These are phyloP conservation scores for Cryomyces minteri DNA, from an alignment of 495 filamentous ascomycete genomes.

Conservation along the genomic window DNA sequence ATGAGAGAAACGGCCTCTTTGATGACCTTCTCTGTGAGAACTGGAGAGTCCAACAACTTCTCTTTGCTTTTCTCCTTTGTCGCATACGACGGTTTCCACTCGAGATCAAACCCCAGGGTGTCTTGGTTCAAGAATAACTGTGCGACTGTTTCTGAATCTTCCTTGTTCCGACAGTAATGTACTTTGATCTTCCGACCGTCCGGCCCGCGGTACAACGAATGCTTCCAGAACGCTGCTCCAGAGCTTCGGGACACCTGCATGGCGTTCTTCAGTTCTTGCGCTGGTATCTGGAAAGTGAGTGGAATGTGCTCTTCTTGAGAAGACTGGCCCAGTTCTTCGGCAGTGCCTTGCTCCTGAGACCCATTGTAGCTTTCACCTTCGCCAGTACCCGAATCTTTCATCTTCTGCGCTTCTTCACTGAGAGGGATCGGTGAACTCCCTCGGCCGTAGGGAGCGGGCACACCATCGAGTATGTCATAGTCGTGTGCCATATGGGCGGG, in stretches of 20 bases:
- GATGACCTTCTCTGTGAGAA: slow-evolving; percentile 1
- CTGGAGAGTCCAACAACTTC: neutral
- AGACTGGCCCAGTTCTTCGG: too few relatives aligned
- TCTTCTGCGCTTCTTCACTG: too few relatives aligned
- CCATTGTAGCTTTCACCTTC: too few relatives aligned
- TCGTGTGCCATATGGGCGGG: too few relatives aligned
- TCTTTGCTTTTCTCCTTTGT: neutral
- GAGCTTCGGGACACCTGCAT: slow-evolving; percentile 10
- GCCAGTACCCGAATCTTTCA: too few relatives aligned
- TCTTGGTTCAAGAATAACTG: slow-evolving; percentile 15
- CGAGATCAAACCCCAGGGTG: slow-evolving; percentile 22
- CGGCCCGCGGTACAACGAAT: slow-evolving; percentile 15
- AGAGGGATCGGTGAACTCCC: too few relatives aligned
- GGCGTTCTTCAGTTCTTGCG: slow-evolving; percentile 7
- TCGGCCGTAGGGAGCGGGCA: too few relatives aligned
- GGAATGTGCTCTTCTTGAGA: slow-evolving; percentile 1
- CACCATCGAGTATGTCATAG: too few relatives aligned
- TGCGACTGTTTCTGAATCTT: slow-evolving; percentile 12
- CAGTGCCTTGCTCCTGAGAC: too few relatives aligned
- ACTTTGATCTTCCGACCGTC: slow-evolving; percentile 9
- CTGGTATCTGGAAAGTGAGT: slow-evolving; percentile 10
- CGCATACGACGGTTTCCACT: slow-evolving; percentile 12
- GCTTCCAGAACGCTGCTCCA: slow-evolving; percentile 11
- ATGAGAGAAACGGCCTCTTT: slow-evolving; percentile 20
- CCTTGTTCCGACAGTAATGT: slow-evolving; percentile 16